Percentiles rank a stretch among this genome's conserved stretches.
These are phyloP conservation scores for Cladochytrium replicatum DNA, from an alignment of 192 early-diverging fungal genomes.

Conservation along the genomic window DNA sequence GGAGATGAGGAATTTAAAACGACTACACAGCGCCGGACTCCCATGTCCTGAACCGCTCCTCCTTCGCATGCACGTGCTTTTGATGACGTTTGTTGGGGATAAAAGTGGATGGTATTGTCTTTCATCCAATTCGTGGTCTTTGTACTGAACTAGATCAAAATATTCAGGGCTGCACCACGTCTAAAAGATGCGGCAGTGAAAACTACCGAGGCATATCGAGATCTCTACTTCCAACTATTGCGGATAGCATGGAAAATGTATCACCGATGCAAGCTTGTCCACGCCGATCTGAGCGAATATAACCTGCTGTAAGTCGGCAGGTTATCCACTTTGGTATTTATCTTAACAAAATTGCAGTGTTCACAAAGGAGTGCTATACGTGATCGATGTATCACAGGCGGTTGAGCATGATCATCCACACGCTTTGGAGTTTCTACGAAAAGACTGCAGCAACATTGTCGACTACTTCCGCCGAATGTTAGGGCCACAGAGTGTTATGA, in stretches of 20 bases:
- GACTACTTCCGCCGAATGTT: constrained; percentile 83
- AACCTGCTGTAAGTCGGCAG: constrained; percentile 66
- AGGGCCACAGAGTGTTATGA: constrained; percentile 40
- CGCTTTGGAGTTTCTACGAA: constrained; percentile 89
- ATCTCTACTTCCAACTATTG: constrained; percentile 73
- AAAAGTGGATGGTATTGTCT: constrained; percentile 63
- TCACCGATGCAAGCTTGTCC: constrained; percentile 85
- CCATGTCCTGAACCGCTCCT: constrained; percentile 82
- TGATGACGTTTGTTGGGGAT: constrained; percentile 92
- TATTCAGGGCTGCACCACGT: constrained; percentile 69
- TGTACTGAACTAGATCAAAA: constrained; percentile 1
- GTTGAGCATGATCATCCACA: constrained; percentile 98
- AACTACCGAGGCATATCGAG: constrained; percentile 56
- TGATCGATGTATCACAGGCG: constrained; percentile 97
- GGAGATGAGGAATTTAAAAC: constrained; percentile 96
- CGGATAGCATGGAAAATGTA: constrained; percentile 87
- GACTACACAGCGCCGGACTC: constrained; percentile 73
- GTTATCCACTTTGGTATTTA: neutral
- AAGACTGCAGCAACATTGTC: constrained; percentile 86
- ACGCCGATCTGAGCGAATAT: constrained; percentile 97
- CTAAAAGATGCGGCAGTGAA: constrained; percentile 85
- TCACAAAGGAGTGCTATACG: constrained; percentile 68
- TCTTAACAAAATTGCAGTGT: constrained; percentile 36
- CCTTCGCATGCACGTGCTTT: constrained; percentile 83
- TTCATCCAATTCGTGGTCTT: constrained; percentile 4